Evolutionary conservation across 495 filamentous ascomycete species (phyloP).

Genomic region (Hypoxylon subgilvum): DNA sequence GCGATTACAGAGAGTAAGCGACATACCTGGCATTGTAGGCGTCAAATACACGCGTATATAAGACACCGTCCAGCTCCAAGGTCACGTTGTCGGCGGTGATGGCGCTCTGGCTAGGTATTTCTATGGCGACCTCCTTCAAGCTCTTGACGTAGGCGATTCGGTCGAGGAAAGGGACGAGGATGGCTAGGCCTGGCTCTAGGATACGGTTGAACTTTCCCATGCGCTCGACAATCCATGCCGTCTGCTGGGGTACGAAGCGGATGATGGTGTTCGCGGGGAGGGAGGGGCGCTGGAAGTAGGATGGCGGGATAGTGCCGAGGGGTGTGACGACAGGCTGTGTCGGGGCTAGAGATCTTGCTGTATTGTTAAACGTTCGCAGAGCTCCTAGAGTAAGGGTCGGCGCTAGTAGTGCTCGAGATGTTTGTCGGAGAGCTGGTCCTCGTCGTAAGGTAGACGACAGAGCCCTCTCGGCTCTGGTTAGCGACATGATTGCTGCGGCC

Average conservation of each 20-base stretch:
- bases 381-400: constrained; percentile 25
- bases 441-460: constrained; percentile 41
- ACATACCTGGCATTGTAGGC: constrained; percentile 91
- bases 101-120: constrained; percentile 94
- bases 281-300: constrained; percentile 63
- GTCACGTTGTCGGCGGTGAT: constrained; percentile 99
- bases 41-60: constrained; percentile 95
- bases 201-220: constrained; percentile 98
- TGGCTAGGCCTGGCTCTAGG: constrained; percentile 85
- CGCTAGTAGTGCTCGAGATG: constrained; percentile 23
- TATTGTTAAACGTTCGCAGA: constrained; percentile 44
- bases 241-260: constrained; percentile 97
- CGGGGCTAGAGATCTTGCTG: constrained; percentile 22
- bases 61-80: constrained; percentile 89
- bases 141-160: constrained; percentile 98
- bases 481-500: constrained; percentile 38
- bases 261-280: constrained; percentile 93
- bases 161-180: constrained; percentile 89
- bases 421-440: constrained; percentile 13
- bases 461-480: constrained; percentile 42
- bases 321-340: constrained; percentile 24
- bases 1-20: not conserved
- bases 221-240: constrained; percentile 98
- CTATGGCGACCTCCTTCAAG: constrained; percentile 92
- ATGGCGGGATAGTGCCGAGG: constrained; percentile 48